Conservation (phyloP, 2,329 filamentous ascomycete species). For the Fusarium haematococcum region DNA sequence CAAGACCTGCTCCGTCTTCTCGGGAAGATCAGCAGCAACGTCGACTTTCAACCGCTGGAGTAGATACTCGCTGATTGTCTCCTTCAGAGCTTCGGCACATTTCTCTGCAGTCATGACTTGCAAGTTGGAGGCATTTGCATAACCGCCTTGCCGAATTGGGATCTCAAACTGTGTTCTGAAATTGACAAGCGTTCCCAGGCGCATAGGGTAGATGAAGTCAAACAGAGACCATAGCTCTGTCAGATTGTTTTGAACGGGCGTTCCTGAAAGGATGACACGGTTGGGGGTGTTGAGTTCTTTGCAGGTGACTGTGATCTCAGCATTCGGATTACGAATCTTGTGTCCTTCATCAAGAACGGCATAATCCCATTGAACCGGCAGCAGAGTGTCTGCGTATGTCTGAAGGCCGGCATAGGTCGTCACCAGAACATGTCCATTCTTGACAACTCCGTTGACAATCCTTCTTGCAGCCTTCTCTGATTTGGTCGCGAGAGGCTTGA, state of each 20-base stretch:
- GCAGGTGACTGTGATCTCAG: slow-evolving; percentile 92
- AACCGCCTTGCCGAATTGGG: slow-evolving; percentile 92
- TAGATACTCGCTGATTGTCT: slow-evolving; percentile 92
- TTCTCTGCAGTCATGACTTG: slow-evolving; percentile 95
- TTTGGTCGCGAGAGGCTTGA: slow-evolving; percentile 48
- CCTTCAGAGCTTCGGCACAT: slow-evolving; percentile 93
- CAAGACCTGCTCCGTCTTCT: slow-evolving; percentile 95
- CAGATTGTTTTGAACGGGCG: slow-evolving; percentile 97
- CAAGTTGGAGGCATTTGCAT: slow-evolving; percentile 93
- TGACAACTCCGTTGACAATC: slow-evolving; percentile 84
- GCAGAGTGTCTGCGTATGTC: slow-evolving; percentile 85
- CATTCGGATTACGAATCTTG: slow-evolving; percentile 97
- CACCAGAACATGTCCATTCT: slow-evolving; percentile 90
- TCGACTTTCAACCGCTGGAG: slow-evolving; percentile 93
- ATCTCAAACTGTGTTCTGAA: slow-evolving; percentile 94
- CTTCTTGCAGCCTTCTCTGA: slow-evolving; percentile 74
- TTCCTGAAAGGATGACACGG: slow-evolving; percentile 92
- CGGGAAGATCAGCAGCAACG: slow-evolving; percentile 91
- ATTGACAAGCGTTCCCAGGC: slow-evolving; percentile 88
- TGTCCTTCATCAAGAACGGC: slow-evolving; percentile 97
- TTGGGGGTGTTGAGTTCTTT: slow-evolving; percentile 93
- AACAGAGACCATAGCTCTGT: slow-evolving; percentile 97
- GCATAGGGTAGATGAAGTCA: slow-evolving; percentile 98
- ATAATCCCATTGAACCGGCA: slow-evolving; percentile 90
- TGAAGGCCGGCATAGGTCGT: slow-evolving; percentile 98